Conservation (phyloP, 257 asterid genomes). For the Solanum acaule region DNA sequence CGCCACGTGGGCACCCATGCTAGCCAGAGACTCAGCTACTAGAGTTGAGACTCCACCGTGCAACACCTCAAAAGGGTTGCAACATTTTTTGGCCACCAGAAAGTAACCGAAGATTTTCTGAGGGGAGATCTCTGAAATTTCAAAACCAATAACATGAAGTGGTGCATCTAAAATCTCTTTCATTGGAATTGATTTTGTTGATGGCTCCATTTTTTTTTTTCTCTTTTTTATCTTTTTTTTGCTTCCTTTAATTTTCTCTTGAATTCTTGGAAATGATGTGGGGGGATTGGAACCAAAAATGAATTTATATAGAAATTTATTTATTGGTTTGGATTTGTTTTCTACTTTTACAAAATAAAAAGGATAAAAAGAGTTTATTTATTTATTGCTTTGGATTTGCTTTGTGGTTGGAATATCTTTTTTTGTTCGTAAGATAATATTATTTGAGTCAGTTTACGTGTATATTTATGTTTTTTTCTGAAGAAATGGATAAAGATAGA, state of each 20-base stretch:
- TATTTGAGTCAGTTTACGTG: background rate
- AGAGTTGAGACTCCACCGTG: conserved; percentile 40
- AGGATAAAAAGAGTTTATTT: too few relatives aligned
- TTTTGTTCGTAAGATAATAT: background rate
- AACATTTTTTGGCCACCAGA: conserved; percentile 38
- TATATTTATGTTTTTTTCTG: background rate
- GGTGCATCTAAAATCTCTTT: conserved; percentile 45
- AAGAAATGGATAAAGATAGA: too few relatives aligned
- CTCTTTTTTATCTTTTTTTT: too few relatives aligned
- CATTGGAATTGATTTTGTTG: conserved; percentile 4
- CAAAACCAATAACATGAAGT: conserved; percentile 52
- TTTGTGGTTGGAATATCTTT: too few relatives aligned
- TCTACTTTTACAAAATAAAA: background rate
- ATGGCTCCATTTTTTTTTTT: background rate
- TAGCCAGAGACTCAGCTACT: conserved; percentile 24
- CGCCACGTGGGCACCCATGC: conserved; percentile 35
- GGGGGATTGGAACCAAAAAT: background rate
- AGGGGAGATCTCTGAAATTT: conserved; percentile 43
- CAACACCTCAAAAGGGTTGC: conserved; percentile 47
- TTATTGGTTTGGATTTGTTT: background rate
- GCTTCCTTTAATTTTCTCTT: background rate
- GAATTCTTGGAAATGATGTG: background rate
- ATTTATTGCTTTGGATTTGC: too few relatives aligned
- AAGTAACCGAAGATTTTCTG: conserved; percentile 52
- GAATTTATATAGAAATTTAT: background rate